Evolutionary conservation across 1,139 yeast genomes (phyloP).

Genomic region (Eremothecium cymbalariae): DNA sequence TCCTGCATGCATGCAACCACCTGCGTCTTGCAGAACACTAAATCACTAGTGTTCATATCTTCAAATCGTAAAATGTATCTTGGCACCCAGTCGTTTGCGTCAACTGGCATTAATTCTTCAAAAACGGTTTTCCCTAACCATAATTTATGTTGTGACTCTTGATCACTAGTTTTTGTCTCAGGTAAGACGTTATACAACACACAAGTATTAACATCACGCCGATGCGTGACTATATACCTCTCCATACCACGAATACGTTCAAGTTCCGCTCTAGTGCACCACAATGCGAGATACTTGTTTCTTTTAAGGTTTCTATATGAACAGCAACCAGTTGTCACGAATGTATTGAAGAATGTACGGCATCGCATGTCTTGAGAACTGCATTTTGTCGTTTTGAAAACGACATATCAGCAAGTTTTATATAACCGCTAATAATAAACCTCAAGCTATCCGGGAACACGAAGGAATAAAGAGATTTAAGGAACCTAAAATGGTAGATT

Average conservation of each 20-base stretch:
- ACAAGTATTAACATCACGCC: conserved; percentile 5
- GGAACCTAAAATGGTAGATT: conserved; percentile 15
- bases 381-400: too few species aligned
- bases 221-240: conserved; percentile 6
- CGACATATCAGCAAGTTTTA: too few species aligned
- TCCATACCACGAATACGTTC: too few species aligned
- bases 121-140: conserved; percentile 14
- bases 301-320: too few species aligned
- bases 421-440: too few species aligned
- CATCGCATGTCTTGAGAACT: too few species aligned
- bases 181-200: conserved; percentile 16
- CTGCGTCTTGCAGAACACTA: conserved; percentile 17
- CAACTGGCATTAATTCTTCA: conserved; percentile 14
- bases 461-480: too few species aligned
- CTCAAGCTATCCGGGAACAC: too few species aligned
- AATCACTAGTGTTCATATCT: conserved; percentile 6
- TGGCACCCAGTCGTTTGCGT: conserved; percentile 12
- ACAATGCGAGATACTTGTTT: too few species aligned
- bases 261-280: too few species aligned
- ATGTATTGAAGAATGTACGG: too few species aligned
- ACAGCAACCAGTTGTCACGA: too few species aligned
- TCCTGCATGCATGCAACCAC: conserved; percentile 14
- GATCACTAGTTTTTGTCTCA: conserved; percentile 9
- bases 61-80: conserved; percentile 15
- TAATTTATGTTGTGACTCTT: conserved; percentile 8